Percentiles rank a stretch among this genome's conserved stretches.
Conservation (phyloP, 78 protist genomes). For the Dictyostelium brefeldianum region DNA sequence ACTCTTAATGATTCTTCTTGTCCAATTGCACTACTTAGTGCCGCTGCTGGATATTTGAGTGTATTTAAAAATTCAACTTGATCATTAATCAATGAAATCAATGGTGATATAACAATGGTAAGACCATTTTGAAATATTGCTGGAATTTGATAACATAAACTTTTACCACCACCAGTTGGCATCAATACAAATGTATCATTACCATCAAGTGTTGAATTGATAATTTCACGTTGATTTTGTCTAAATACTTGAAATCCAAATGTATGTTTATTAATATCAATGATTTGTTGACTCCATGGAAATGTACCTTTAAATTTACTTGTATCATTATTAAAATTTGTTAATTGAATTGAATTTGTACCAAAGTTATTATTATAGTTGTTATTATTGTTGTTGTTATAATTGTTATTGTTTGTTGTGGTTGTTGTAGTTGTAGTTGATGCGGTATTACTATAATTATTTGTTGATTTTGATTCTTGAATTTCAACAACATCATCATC, state of each 20-base stretch:
- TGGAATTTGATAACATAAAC: slow-evolving; percentile 92
- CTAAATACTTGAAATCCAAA: slow-evolving; percentile 86
- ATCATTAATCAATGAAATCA: slow-evolving; percentile 98
- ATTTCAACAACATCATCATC: background rate
- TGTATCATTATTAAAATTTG: background rate
- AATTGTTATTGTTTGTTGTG: background rate
- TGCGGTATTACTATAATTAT: too few relatives aligned
- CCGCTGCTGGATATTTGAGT: slow-evolving; percentile 19
- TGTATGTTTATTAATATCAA: background rate
- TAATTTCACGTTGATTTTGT: slow-evolving; percentile 87
- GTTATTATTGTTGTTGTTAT: background rate
- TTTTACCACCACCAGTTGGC: slow-evolving; percentile 99
- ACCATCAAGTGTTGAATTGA: slow-evolving; percentile 91
- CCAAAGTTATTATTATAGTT: background rate
- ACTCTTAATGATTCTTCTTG: background rate
- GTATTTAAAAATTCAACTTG: slow-evolving; percentile 87
- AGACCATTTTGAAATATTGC: slow-evolving; percentile 26
- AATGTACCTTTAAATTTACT: slow-evolving; percentile 11
- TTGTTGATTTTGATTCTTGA: background rate
- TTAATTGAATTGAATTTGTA: background rate
- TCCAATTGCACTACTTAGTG: background rate
- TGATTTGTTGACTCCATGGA: slow-evolving; percentile 53
- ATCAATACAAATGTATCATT: slow-evolving; percentile 95
- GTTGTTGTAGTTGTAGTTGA: too few relatives aligned
- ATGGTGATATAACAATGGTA: slow-evolving; percentile 93